Evolutionary conservation across 2,329 filamentous ascomycete genomes (phyloP).

Genomic region (Botrytis porri): DNA sequence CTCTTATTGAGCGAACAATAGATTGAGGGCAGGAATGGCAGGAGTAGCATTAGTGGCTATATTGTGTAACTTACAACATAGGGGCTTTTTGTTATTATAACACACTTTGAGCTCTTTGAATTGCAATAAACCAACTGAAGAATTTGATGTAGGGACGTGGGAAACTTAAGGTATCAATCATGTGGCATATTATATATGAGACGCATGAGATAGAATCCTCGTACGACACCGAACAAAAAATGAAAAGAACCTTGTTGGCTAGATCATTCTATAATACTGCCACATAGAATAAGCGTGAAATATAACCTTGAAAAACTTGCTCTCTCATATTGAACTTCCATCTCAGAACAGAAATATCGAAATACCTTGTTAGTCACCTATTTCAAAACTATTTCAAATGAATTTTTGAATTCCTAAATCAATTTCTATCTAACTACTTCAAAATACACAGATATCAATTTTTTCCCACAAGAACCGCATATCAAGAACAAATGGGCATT

Average conservation of each 20-base stretch:
- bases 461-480: background rate
- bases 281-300: background rate
- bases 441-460: background rate
- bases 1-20: background rate
- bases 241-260: conserved; percentile 5
- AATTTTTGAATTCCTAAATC: background rate
- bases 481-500: background rate
- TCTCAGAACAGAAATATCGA: background rate
- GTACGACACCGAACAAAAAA: background rate
- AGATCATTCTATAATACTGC: background rate
- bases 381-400: background rate
- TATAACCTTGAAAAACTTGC: background rate
- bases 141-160: too few species aligned
- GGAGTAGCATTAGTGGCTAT: background rate
- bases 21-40: background rate
- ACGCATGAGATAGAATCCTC: background rate
- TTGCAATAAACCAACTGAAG: background rate
- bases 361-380: conserved; percentile 1
- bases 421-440: background rate
- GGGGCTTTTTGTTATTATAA: background rate
- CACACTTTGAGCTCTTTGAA: background rate
- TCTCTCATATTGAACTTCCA: background rate
- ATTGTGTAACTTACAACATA: background rate
- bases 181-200: background rate
- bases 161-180: background rate